Evolutionary conservation across 2,329 filamentous ascomycete species (phyloP), one percentile per base, ranked within the genome.

Genomic region (Ophiostoma sp.): DNA sequence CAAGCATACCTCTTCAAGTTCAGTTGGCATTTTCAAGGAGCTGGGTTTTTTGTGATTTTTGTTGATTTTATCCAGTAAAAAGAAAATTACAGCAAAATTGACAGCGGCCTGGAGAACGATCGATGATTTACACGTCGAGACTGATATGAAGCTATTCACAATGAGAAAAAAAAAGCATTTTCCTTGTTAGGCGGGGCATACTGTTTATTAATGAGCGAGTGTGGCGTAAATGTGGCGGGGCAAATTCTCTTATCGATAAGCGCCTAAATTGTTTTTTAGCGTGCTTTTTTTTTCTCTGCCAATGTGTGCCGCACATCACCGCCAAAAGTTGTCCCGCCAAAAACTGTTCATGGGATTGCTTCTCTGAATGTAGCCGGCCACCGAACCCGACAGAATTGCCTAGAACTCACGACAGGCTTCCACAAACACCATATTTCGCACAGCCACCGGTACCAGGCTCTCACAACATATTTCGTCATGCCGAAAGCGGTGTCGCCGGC

Each of bases 401-500:
- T 16, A 44, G 8, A 63, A 63, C 11, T n/a, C 5, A 42, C 58
- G 12, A 42, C 58, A 62, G 58, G 38, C 16, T 62, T 41, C 38
- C 14, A 38, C 9, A 38, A n/a, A 7, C 16, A 62, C 36, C 38
- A 38, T 1, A 18, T 14, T n/a, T 36, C 58, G 11, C 38, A 62
- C 7, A 62, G 14, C 58, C 11, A 16, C 49, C 14, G 14, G 36
- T 6, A 60, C 7, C 8, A 38, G 9, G 16, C 52, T 18, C 6
- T 55, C 7, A 3, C 1, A 55, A 55, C 18, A 55, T 14, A 55
- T 55, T 49, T 55, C 14, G 55, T 16, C 18, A 96, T 97, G 93
- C 92, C 93, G 49, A 96, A 96, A 82, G 87, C 89, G 65, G 85
- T 82, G 41, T 85, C 85, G 69, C 82, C 86, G 73, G 83, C 82